A percentile compares a stretch with the other conserved stretches of the same genome.
These are phyloP conservation scores for Teratosphaeria destructans DNA, from an alignment of 2,329 filamentous ascomycete genomes.

Conservation along the genomic window DNA sequence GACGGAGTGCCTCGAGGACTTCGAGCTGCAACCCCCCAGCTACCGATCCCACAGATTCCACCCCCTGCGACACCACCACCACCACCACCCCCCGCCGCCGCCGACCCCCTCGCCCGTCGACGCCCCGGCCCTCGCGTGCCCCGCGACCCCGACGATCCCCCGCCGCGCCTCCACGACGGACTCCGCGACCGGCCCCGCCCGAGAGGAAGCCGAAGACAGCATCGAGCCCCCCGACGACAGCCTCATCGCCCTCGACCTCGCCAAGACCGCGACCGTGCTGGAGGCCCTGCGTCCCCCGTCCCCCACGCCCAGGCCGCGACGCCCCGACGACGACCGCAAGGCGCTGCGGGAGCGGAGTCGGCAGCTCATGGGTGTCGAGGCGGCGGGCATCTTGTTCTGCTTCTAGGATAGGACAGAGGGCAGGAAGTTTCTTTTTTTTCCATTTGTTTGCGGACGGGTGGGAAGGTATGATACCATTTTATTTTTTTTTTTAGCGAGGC, in stretches of 20 bases:
- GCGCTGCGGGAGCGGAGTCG: constrained; percentile 6
- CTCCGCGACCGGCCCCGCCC: not conserved
- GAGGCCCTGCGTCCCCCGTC: not conserved
- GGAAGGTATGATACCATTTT: not conserved
- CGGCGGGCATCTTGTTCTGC: constrained; percentile 18
- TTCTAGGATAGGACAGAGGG: constrained; percentile 6
- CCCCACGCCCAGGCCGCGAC: not conserved
- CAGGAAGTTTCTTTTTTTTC: no score
- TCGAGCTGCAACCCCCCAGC: constrained; percentile 33
- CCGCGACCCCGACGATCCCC: constrained; percentile 1
- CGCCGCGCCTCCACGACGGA: not conserved
- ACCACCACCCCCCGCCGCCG: no score
- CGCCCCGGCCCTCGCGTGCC: constrained; percentile 3
- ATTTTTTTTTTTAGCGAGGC: not conserved
- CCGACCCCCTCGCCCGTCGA: no score
- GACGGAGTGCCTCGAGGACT: constrained; percentile 32
- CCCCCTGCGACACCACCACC: not conserved
- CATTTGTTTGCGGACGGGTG: not conserved
- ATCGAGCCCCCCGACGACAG: constrained; percentile 11
- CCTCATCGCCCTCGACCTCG: constrained; percentile 10
- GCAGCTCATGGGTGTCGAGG: constrained; percentile 4
- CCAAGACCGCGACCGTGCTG: constrained; percentile 6
- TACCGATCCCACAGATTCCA: constrained; percentile 27
- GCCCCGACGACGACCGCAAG: constrained; percentile 1
- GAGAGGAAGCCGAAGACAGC: not conserved